Evolutionary conservation across 106 monocot genomes (phyloP).

Genomic region (Apostasia ramifera): DNA sequence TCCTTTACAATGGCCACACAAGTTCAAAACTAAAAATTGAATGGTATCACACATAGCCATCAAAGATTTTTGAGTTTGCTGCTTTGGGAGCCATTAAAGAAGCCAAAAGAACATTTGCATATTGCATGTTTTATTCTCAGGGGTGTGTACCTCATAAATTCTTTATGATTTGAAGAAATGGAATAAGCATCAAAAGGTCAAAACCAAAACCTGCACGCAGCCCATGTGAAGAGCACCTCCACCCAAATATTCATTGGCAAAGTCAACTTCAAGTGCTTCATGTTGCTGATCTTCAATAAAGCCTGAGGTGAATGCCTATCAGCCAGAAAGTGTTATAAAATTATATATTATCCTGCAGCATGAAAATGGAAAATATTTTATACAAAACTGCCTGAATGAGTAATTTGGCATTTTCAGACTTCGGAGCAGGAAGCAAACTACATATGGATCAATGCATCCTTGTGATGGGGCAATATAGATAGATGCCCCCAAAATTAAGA

Average conservation of each 20-base stretch:
- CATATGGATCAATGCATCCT: no score
- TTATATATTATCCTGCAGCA: not conserved
- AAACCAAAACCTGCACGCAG: slow-evolving; percentile 85
- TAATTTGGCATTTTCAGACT: not conserved
- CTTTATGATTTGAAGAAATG: no score
- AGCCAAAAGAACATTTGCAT: no score
- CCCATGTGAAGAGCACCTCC: slow-evolving; percentile 85
- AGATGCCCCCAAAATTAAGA: no score
- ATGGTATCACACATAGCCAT: no score
- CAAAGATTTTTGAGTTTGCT: no score
- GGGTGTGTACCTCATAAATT: no score
- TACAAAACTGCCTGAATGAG: not conserved
- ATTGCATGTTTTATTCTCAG: no score
- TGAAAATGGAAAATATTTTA: not conserved
- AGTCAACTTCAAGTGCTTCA: slow-evolving; percentile 95
- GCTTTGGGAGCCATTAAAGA: no score
- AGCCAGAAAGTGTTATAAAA: slow-evolving; percentile 2
- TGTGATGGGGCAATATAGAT: no score
- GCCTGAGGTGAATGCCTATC: slow-evolving; percentile 59
- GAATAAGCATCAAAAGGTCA: slow-evolving; percentile 8
- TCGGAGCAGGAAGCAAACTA: not conserved
- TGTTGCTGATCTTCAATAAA: slow-evolving; percentile 83
- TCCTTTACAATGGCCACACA: no score
- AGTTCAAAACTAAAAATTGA: no score
- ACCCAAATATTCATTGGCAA: slow-evolving; percentile 96